These are phyloP conservation scores for Pythium aquatile DNA, from an alignment of 352 stramenopile genomes.

Conservation along the genomic window DNA sequence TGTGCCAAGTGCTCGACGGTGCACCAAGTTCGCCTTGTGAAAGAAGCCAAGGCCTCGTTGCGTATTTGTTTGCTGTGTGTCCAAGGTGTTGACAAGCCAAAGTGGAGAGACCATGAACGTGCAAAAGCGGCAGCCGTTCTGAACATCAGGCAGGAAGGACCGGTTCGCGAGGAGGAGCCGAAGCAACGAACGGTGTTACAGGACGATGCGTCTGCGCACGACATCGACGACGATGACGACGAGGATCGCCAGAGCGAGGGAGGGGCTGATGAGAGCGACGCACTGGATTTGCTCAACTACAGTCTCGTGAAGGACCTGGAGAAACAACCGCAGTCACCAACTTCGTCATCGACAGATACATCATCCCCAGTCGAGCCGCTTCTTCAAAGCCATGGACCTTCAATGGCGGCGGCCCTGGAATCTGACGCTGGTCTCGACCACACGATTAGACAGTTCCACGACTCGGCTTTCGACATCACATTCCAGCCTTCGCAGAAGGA, in stretches of 20 bases:
- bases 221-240: constrained; percentile 28
- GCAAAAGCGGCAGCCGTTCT: constrained; percentile 9
- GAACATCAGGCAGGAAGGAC: constrained; percentile 19
- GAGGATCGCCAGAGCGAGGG: constrained; percentile 7
- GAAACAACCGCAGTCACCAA: constrained; percentile 15
- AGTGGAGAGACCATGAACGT: constrained; percentile 19
- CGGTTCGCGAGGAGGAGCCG: constrained; percentile 17
- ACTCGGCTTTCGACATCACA: constrained; percentile 57
- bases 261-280: constrained; percentile 3
- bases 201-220: constrained; percentile 2
- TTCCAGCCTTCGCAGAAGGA: constrained; percentile 8
- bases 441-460: constrained; percentile 63
- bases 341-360: constrained; percentile 8
- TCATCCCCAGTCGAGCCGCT: constrained; percentile 26
- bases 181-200: background rate
- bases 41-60: constrained; percentile 51
- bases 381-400: constrained; percentile 17
- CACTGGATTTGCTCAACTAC: constrained; percentile 12
- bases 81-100: constrained; percentile 30
- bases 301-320: constrained; percentile 13
- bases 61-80: constrained; percentile 61
- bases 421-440: constrained; percentile 14
- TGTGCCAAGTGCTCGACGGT: constrained; percentile 73
- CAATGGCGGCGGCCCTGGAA: constrained; percentile 37
- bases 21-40: constrained; percentile 57